Evolutionary conservation across 331 rosid species (phyloP).

Genomic region (Malus hybrid): DNA sequence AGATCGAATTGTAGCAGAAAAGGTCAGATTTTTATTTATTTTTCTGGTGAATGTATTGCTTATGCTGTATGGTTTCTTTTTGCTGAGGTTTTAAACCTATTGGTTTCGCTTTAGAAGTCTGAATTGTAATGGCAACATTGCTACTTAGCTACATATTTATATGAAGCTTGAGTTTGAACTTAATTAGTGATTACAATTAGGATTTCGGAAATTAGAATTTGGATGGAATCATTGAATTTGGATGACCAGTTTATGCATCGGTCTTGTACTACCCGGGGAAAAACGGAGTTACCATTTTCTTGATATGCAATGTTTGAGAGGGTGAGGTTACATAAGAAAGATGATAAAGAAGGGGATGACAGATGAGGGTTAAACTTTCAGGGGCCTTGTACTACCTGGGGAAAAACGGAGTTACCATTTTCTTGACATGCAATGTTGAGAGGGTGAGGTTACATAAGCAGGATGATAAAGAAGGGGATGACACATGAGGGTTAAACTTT

Average conservation of each 20-base stretch:
- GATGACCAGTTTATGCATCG: background rate
- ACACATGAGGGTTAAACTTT: background rate
- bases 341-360: background rate
- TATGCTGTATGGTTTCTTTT: background rate
- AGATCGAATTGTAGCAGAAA: constrained; percentile 91
- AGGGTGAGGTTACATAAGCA: background rate
- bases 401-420: too few relatives aligned
- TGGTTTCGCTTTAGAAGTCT: background rate
- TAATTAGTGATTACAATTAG: background rate
- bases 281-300: background rate
- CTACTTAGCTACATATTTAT: background rate
- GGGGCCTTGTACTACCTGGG: background rate
- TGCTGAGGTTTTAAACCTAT: background rate
- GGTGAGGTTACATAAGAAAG: background rate
- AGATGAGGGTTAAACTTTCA: background rate
- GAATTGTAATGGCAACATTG: background rate
- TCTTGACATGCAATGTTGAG: background rate
- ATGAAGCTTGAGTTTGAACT: background rate
- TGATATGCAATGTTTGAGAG: background rate
- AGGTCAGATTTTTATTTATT: constrained; percentile 31
- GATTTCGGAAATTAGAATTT: background rate
- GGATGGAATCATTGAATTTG: background rate
- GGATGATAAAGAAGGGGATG: background rate
- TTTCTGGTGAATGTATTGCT: background rate
- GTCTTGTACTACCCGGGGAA: background rate